A percentile compares a stretch with the other conserved stretches of the same genome.
phyloP scores from a whole-genome alignment of 805 yeast genomes.

The Yarrowia divulgata region DNA sequence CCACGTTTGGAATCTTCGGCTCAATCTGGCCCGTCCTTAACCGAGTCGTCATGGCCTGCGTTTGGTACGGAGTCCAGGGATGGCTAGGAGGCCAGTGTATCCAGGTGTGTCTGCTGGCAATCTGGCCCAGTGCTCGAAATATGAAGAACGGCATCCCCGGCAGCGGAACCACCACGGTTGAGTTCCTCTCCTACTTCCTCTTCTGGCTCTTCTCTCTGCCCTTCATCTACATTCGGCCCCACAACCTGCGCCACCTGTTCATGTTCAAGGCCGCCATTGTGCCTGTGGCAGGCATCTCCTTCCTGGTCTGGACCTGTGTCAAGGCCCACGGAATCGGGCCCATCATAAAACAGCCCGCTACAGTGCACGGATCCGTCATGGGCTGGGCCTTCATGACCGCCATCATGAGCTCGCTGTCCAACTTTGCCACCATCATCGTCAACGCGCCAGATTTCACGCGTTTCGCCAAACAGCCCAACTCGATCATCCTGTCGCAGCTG shows the following conservation, averaged over 20 bases:
- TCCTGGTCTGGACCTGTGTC: constrained; percentile 82
- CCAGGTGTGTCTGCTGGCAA: constrained; percentile 74
- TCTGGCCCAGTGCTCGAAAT: constrained; percentile 60
- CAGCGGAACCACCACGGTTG: constrained; percentile 72
- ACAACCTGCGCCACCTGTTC: constrained; percentile 80
- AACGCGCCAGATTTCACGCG: constrained; percentile 92
- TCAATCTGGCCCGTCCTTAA: constrained; percentile 87
- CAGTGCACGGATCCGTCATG: constrained; percentile 64
- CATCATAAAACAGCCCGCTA: constrained; percentile 63
- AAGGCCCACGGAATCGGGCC: constrained; percentile 84
- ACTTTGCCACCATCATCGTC: constrained; percentile 86
- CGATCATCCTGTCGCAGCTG: constrained; percentile 63
- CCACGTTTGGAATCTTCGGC: constrained; percentile 87
- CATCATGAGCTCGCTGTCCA: constrained; percentile 80
- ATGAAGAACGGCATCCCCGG: constrained; percentile 60
- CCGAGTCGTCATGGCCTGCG: constrained; percentile 84
- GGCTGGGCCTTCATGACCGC: constrained; percentile 86
- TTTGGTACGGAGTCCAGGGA: constrained; percentile 89
- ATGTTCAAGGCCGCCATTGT: constrained; percentile 79
- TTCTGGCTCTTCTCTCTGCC: constrained; percentile 85
- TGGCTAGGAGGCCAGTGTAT: constrained; percentile 88
- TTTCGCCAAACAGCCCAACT: constrained; percentile 66
- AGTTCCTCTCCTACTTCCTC: constrained; percentile 76
- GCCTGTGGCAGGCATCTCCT: constrained; percentile 84
- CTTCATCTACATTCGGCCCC: constrained; percentile 81